phyloP scores from a whole-genome alignment of 352 stramenopile genomes.

The Phytophthora citricola region DNA sequence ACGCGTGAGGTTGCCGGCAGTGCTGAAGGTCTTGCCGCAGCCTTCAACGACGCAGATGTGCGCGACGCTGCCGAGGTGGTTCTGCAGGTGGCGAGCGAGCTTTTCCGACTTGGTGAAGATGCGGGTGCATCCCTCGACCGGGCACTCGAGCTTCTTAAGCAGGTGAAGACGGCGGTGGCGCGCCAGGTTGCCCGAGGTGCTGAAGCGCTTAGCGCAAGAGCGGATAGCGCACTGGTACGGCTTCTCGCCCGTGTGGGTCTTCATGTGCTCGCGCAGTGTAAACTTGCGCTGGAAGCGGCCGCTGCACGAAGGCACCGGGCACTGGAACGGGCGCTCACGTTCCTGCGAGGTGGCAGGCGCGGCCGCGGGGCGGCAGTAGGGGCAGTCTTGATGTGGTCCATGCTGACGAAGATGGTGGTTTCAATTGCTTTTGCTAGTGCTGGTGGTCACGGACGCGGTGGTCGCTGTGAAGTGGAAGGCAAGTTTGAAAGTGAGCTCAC shows the following conservation, averaged over 20 bases:
- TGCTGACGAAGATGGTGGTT: constrained; percentile 24
- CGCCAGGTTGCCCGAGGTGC: constrained; percentile 68
- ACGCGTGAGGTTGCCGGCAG: constrained; percentile 69
- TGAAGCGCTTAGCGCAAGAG: constrained; percentile 69
- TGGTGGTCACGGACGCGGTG: constrained; percentile 24
- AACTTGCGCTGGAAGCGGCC: constrained; percentile 77
- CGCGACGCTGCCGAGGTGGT: constrained; percentile 59
- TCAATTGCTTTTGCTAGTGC: constrained; percentile 34
- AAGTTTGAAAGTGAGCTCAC: constrained; percentile 55
- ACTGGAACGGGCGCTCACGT: constrained; percentile 49
- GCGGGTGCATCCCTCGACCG: constrained; percentile 52
- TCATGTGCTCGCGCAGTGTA: constrained; percentile 80
- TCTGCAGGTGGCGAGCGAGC: constrained; percentile 55
- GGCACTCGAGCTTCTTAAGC: constrained; percentile 58
- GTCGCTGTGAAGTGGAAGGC: constrained; percentile 43
- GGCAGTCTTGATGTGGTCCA: constrained; percentile 31
- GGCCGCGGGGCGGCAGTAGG: constrained; percentile 6
- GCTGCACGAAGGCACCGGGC: constrained; percentile 44
- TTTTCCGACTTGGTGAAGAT: constrained; percentile 66
- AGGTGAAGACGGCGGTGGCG: constrained; percentile 61
- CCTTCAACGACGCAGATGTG: constrained; percentile 64
- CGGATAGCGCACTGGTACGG: constrained; percentile 62
- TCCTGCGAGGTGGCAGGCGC: constrained; percentile 19
- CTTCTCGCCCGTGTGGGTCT: constrained; percentile 85
- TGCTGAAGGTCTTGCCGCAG: constrained; percentile 75